Conservation (phyloP, 305 asterid genomes). For the Rubia tinctorum region DNA sequence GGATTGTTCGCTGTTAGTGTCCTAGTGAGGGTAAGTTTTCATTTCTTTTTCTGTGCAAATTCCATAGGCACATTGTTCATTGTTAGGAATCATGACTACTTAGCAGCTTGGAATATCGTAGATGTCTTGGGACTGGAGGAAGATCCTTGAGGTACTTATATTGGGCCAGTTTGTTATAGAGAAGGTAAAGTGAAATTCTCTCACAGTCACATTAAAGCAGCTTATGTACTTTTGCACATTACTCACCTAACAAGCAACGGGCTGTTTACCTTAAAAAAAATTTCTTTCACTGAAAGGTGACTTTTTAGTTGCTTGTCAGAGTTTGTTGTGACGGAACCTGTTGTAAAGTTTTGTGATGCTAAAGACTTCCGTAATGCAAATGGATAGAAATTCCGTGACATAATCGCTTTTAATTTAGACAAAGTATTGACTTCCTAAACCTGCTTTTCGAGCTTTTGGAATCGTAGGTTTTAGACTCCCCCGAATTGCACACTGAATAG, state of each 20-base stretch:
- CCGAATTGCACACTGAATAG: neutral
- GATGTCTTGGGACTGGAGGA: slow-evolving; percentile 99
- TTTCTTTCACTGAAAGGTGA: neutral
- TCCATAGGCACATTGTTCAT: neutral
- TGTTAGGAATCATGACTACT: slow-evolving; percentile 8
- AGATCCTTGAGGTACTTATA: slow-evolving; percentile 88
- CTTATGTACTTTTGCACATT: neutral
- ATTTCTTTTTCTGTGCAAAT: slow-evolving; percentile 7
- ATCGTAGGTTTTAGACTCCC: neutral
- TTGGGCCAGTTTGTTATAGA: slow-evolving; percentile 91
- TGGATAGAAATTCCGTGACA: neutral
- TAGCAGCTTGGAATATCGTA: slow-evolving; percentile 25
- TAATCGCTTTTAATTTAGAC: neutral
- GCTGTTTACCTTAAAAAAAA: neutral
- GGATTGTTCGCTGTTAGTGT: slow-evolving; percentile 91
- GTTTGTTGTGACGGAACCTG: neutral
- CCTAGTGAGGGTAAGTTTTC: slow-evolving; percentile 60
- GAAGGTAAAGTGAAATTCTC: slow-evolving; percentile 44
- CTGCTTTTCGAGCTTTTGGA: neutral
- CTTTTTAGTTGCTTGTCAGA: neutral
- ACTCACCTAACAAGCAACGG: neutral
- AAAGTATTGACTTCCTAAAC: neutral
- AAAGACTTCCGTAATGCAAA: neutral
- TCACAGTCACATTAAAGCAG: neutral
- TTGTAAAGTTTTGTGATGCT: neutral